Evolutionary conservation across 164 flowering plant species (phyloP), one percentile per base, ranked within the genome.

Genomic region (Stephania yunnanensis): DNA sequence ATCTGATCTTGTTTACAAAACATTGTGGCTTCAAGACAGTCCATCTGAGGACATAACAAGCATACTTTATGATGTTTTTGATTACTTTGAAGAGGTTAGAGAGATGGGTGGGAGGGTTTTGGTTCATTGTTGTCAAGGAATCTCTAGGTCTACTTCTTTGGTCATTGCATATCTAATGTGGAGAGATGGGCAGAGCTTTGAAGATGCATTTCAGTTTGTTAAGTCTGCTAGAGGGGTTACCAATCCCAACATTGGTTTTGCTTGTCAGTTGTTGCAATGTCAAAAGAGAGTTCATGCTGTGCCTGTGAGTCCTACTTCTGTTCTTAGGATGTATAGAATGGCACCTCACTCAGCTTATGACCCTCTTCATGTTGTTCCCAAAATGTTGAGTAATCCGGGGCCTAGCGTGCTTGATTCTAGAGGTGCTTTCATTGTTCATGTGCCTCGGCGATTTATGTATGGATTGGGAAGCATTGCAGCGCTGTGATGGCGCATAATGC

Each of bases 101-200:
- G 89, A 85, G 81, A 93, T 91, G 63, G 84, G 85, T 13, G 97
- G 97, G 22, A 81, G 94, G 46, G 97, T 93, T 65, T 75, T 93
- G 11, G 97, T 93, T 29, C 97, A 93, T 69, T 93, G 97, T 75
- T 91, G 89, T 80, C 93, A 93, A 81, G 97, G 97, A 2, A 89
- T 91, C 10, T 93, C 97, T 12, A 76, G 97, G 45, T 93, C 97
- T 0, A 89, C 93, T 0, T 87, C 97, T 1, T 78, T 93, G 85
- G 95, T 89, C 19, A 93, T 93, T 72, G 97, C 95, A 1, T 93
- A 93, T 74, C 88, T 93, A 70, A 93, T 93, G 92, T 93, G 97
- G 97, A 90, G 87, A 71, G 85, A 91, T 53, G 87, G 90, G 11
- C 90, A 87, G 82, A 91, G 93, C 81, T 92, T 89, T 68, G 95